Base-by-base conservation (phyloP, 495 filamentous ascomycete genomes). In the Talaromyces thailandensis region DNA sequence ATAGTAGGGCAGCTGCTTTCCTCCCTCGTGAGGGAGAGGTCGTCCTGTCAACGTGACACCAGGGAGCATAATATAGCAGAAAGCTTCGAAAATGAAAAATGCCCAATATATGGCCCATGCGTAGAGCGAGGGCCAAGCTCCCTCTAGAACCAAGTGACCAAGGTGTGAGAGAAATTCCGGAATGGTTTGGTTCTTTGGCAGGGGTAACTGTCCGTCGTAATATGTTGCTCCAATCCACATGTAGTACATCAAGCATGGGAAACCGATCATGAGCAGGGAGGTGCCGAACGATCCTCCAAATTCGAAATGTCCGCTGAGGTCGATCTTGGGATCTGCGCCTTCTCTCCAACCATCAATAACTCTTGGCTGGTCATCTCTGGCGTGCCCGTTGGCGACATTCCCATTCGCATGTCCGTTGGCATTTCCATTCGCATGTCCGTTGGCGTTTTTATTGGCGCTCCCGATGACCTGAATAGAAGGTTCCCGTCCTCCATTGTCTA, bases 161-260 rank as follows among this genome's bases (percentile, higher is more conserved):
- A 96, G 73, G 62, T 91, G 86, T 58, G 71, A 62, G 50, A 81
- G 75, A 67, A 96, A 97, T 0, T 90, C 83, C 11, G 58, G 29
- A 56, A 82, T 77, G 61, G 76, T 81, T 75, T 96, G 80, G 25
- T 79, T 84, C 8, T 75, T 72, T 12, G 86, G 91, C 32, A 76
- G 69, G 12, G 93, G 94, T 16, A 93, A 75, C 62, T 87, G 82
- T 50, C 91, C 92, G 71, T 90, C 79, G 73, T 96, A 98, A 74
- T 91, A 91, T 8, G 86, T 91, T 8, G 92, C 88, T 24, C 93
- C 93, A 69, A 96, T 86, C 89, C 90, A 98, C 90, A 97, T 93
- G 77, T 96, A 97, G 79, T 88, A 98, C 93, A 98, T 98, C 53
- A 97, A 76, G 25, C 86, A 29, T 16, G 93, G 93, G 73, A 96